Conservation (phyloP, 805 yeast genomes). For the Tetrapisispora namnaoensis region DNA sequence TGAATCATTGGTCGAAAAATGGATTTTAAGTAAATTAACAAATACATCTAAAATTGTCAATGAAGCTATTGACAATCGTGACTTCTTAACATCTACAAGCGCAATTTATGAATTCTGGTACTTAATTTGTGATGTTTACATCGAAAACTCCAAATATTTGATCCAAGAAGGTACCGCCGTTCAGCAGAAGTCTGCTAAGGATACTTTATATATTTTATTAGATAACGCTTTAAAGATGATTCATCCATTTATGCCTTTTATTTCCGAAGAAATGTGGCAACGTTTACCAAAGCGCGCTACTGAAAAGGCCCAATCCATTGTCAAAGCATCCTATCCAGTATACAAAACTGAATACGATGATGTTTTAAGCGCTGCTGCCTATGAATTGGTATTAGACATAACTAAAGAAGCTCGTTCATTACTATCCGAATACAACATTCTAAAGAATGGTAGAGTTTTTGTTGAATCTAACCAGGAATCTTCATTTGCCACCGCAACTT, state of each 20-base stretch:
- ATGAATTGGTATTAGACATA: slow-evolving; percentile 74
- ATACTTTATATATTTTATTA: slow-evolving; percentile 84
- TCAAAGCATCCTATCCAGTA: slow-evolving; percentile 70
- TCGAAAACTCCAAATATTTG: slow-evolving; percentile 90
- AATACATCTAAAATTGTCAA: slow-evolving; percentile 56
- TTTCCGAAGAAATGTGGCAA: slow-evolving; percentile 99
- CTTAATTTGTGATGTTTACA: slow-evolving; percentile 93
- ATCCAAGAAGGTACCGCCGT: slow-evolving; percentile 82
- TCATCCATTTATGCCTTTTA: slow-evolving; percentile 97
- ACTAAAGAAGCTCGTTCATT: slow-evolving; percentile 89
- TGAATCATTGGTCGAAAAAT: slow-evolving; percentile 87
- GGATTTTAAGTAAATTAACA: slow-evolving; percentile 86
- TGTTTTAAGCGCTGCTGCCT: slow-evolving; percentile 56
- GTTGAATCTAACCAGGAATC: slow-evolving; percentile 54
- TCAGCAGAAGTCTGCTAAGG: slow-evolving; percentile 84
- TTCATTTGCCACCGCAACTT: slow-evolving; percentile 42
- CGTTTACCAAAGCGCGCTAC: slow-evolving; percentile 81
- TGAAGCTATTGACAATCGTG: slow-evolving; percentile 67
- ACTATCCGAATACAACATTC: slow-evolving; percentile 79
- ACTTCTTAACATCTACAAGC: slow-evolving; percentile 79
- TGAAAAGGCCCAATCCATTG: slow-evolving; percentile 62
- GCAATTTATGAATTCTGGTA: slow-evolving; percentile 91
- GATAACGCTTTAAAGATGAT: slow-evolving; percentile 86
- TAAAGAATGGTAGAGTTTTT: slow-evolving; percentile 78
- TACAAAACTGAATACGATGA: slow-evolving; percentile 53